Evolutionary conservation across 2,329 filamentous ascomycete genomes (phyloP).

Genomic region (Xylariaceae sp.): DNA sequence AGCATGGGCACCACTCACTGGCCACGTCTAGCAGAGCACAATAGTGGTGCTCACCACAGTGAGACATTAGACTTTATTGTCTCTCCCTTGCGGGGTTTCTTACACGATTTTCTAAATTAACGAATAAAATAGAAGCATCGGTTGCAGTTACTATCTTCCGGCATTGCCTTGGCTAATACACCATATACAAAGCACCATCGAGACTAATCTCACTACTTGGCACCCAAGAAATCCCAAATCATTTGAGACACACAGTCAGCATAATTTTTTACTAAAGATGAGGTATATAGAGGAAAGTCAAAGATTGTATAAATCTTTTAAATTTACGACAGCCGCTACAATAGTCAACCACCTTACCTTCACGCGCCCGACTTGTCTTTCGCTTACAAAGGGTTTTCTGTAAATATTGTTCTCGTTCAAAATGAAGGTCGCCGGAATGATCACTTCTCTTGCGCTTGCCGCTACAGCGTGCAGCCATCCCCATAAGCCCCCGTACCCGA

Average conservation of each 20-base stretch:
- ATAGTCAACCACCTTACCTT: background rate
- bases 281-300: background rate
- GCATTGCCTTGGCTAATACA: background rate
- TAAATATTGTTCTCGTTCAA: conserved; percentile 6
- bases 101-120: conserved; percentile 15
- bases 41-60: too few species aligned
- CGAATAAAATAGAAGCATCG: too few species aligned
- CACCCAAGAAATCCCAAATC: conserved; percentile 4
- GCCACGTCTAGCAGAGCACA: too few species aligned
- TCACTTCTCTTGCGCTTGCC: conserved; percentile 9
- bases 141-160: background rate
- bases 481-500: conserved; percentile 3
- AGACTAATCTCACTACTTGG: conserved; percentile 13
- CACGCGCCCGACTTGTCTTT: background rate
- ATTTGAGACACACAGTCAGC: conserved; percentile 16
- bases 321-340: conserved; percentile 1
- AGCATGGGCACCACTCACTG: too few species aligned
- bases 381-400: conserved; percentile 1
- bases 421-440: conserved; percentile 19
- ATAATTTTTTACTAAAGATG: background rate
- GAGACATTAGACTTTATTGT: too few species aligned
- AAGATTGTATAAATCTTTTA: conserved; percentile 6
- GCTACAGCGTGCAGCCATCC: conserved; percentile 11
- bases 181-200: background rate
- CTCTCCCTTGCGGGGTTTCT: too few species aligned